Base-by-base conservation (phyloP, 352 stramenopile species). In the Phytophthora ohioensis region DNA sequence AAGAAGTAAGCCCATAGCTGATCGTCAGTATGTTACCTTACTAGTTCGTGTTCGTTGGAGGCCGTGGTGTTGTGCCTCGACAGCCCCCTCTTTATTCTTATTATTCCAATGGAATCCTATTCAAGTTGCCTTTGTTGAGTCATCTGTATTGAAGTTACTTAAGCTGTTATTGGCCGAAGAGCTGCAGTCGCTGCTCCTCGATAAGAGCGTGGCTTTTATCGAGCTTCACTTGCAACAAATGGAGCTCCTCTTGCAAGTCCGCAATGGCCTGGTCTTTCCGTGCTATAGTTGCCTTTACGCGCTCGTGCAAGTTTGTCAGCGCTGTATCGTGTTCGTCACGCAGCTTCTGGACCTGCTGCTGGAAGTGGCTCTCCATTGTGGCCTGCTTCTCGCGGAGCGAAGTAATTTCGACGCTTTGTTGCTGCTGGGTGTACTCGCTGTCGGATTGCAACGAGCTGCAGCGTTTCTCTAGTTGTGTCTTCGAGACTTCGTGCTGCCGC, bases 131-230 rank as follows among this genome's bases (percentile, higher is more conserved):
- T 68, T 70, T 56, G 21, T 66, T 46, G 15, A 15, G 64, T 56
- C 38, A 32, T 51, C 13, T 57, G 17, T 64, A 53, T 46, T 53
- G 17, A 35, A 3, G 30, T 38, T 57, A 45, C 41, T 65, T 66
- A 49, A 58, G 32, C 8, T 47, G 34, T 38, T 68, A 75, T 35
- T 77, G 32, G 27, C 75, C 79, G 56, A 91, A 94, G 55, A 93
- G 72, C 57, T 93, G 87, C 43, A 79, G 41, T 4, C 87, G 79
- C 64, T 95, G 87, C 34, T 93, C 84, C 36, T 92, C 82, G 21
- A 94, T 91, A 17, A 94, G 77, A 21, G 81, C 79, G 36, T 90
- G 76, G 53, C 84, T 92, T 62, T 92, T 93, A 17, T 92, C 78
- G 1, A 95, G 74, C 60, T 93, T 87, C 3, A 84, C 85, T n/a